Evolutionary conservation across 1,284 basidiomycete species (phyloP), one percentile per base, ranked within the genome.

Genomic region (Ustilago cynodontis): DNA sequence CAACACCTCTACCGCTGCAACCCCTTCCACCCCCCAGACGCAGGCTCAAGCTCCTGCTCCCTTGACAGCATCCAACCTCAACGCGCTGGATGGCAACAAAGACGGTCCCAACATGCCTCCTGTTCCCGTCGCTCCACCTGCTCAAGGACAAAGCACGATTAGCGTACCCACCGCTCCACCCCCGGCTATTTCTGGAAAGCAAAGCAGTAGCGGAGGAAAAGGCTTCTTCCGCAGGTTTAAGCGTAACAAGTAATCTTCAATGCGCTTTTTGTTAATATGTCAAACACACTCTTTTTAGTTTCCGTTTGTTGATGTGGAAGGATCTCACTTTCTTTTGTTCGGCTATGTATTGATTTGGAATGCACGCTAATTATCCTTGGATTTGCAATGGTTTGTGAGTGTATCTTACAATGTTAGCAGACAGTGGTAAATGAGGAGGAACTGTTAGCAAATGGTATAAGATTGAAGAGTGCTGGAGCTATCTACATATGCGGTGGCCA

Each of bases 191-290:
- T 59, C 63, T n/a, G 70, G 70, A 33, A 67, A 66, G 29, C 52
- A 50, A 16, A 62, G 60, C 43, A 62, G 59, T 51, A 35, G 45
- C 7, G 66, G 56, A 4, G 58, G 69, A 24, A 76, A 76, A 41
- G 69, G 74, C 29, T 69, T 77, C 63, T 77, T 77, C 56, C 35
- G 65, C 45, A 35, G 73, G 16, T 76, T 76, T 58, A 77, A 69
- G 62, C 65, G 59, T 24, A 77, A 77, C 55, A 77, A 77, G 74
- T 71, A 52, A 62, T 10, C 18, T n/a, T 43, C 35, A 41, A 54
- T 24, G 14, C 47, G 16, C 26, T 28, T 13, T 26, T 22, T 5
- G 22, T 5, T 22, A n/a, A 45, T 45, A 33, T 33, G 6, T 33
- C n/a, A 11, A 22, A 13, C 61, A 65, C 62, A 59, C 41, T 39